Conservation (phyloP, 2,329 filamentous ascomycete genomes). For the Whalleya microplaca region DNA sequence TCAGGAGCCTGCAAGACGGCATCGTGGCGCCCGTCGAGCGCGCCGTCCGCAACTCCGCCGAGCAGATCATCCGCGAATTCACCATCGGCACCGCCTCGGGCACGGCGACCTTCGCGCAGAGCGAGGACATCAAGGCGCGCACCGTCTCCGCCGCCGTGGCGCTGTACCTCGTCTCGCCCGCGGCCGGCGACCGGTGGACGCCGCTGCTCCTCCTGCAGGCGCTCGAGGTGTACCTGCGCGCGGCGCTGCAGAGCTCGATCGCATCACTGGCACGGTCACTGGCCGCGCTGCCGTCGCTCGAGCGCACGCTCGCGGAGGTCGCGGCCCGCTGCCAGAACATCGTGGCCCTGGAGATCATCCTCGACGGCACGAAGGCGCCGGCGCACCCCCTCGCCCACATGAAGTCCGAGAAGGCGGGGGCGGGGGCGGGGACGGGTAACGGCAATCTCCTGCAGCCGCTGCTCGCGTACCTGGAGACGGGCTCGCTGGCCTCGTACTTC, state of each 20-base stretch:
- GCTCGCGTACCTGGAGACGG: constrained; percentile 79
- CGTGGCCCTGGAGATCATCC: constrained; percentile 80
- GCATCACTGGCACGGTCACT: constrained; percentile 76
- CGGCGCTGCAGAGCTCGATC: constrained; percentile 77
- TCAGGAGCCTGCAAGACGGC: constrained; percentile 71
- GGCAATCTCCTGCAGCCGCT: constrained; percentile 70
- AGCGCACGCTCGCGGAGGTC: constrained; percentile 80
- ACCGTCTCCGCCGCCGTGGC: constrained; percentile 75
- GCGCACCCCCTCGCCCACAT: constrained; percentile 65
- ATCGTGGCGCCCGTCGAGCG: constrained; percentile 74
- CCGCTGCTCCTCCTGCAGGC: constrained; percentile 76
- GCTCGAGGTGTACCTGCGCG: constrained; percentile 81
- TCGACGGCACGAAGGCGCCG: constrained; percentile 70
- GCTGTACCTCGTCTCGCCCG: constrained; percentile 81
- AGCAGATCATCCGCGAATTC: constrained; percentile 83
- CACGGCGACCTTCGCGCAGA: constrained; percentile 62
- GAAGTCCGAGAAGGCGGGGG: too few species aligned
- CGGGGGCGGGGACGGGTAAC: too few species aligned
- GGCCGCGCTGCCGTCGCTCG: constrained; percentile 78
- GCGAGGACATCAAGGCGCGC: constrained; percentile 74
- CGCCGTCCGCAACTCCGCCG: constrained; percentile 71
- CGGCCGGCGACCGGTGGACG: constrained; percentile 59
- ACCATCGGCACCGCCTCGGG: constrained; percentile 63
- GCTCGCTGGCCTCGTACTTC: constrained; percentile 86
- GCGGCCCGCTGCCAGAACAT: constrained; percentile 87